Conservation (phyloP, 164 flowering plant genomes). For the Stephania cephalantha region DNA sequence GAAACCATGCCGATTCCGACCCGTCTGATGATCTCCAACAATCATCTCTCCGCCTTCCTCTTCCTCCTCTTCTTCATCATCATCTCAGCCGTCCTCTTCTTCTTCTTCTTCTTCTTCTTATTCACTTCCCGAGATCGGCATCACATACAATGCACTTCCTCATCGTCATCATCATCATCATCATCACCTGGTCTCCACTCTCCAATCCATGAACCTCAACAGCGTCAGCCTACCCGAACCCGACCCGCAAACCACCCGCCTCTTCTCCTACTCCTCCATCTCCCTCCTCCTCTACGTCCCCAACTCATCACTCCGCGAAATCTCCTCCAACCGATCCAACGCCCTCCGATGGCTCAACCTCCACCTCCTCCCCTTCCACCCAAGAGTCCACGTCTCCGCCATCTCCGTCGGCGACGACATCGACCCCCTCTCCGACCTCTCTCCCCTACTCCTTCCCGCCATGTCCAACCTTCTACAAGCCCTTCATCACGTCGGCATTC, state of each 20-base stretch:
- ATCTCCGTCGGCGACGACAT: conserved; percentile 65
- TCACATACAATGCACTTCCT: conserved; percentile 19
- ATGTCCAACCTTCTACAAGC: conserved; percentile 41
- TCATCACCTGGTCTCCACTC: conserved; percentile 25
- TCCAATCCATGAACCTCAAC: conserved; percentile 28
- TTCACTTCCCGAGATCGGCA: conserved; percentile 27
- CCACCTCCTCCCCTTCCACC: conserved; percentile 70
- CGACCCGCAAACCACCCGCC: conserved; percentile 41
- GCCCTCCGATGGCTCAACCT: conserved; percentile 53
- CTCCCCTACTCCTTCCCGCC: conserved; percentile 43
- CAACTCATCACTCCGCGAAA: conserved; percentile 41
- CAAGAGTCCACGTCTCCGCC: conserved; percentile 49
- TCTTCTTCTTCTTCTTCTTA: conserved; percentile 14
- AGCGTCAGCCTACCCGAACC: conserved; percentile 43
- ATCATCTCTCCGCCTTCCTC: background rate
- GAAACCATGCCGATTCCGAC: no score
- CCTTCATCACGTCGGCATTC: conserved; percentile 51
- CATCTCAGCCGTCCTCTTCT: background rate
- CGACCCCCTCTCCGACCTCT: conserved; percentile 22
- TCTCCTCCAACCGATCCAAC: conserved; percentile 60
- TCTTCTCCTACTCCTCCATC: conserved; percentile 63
- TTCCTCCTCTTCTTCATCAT: background rate
- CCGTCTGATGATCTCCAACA: no score
- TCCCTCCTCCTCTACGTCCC: conserved; percentile 66
- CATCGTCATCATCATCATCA: background rate